Evolutionary conservation across 108 stramenopile species (phyloP).

Genomic region (Skeletonema marinoi): DNA sequence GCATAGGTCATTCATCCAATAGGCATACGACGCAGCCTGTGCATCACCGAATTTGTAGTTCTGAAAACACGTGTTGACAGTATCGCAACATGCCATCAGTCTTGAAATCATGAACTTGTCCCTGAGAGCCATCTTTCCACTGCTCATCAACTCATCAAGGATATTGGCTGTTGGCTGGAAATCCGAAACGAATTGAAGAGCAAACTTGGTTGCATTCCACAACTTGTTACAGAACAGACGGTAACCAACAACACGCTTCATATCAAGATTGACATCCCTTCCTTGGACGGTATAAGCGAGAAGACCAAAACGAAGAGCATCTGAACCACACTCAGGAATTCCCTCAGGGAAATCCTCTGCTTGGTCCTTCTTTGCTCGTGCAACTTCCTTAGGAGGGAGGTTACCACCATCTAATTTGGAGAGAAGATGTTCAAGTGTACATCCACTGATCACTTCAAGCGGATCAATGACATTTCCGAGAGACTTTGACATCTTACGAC

Average conservation of each 20-base stretch:
- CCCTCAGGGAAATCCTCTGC: constrained; percentile 94
- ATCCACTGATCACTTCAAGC: constrained; percentile 96
- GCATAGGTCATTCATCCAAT: constrained; percentile 97
- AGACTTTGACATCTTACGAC: constrained; percentile 99
- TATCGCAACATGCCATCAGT: constrained; percentile 77
- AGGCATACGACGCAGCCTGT: constrained; percentile 79
- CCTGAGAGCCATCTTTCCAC: constrained; percentile 82
- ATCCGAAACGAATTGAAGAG: constrained; percentile 88
- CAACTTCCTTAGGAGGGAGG: constrained; percentile 94
- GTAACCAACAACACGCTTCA: constrained; percentile 97
- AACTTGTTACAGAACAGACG: constrained; percentile 99
- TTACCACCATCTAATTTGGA: constrained; percentile 92
- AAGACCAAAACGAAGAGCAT: constrained; percentile 98
- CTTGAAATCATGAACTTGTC: constrained; percentile 94
- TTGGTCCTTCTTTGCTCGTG: constrained; percentile 94
- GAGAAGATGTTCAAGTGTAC: constrained; percentile 84
- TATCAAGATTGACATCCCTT: constrained; percentile 98
- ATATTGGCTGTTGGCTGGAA: constrained; percentile 86
- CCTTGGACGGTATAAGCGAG: constrained; percentile 98
- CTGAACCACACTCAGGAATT: constrained; percentile 98
- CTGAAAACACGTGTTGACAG: constrained; percentile 75
- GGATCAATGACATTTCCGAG: constrained; percentile 99
- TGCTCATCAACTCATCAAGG: constrained; percentile 78
- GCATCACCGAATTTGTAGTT: constrained; percentile 92
- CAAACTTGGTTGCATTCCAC: constrained; percentile 97